Conservation (phyloP, 257 asterid genomes). For the Petunia secreta region DNA sequence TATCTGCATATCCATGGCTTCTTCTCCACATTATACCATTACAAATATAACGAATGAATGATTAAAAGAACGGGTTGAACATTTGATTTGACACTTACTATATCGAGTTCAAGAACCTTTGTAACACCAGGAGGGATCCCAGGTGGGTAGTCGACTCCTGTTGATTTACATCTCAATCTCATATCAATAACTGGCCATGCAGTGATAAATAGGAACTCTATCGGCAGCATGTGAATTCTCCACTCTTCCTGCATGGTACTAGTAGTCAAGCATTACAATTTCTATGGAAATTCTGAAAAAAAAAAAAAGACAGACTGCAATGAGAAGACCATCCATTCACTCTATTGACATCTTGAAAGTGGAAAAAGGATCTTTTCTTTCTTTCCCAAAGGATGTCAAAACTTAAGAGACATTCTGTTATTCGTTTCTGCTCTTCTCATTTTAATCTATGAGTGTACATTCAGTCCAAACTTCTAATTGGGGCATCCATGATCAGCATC, state of each 20-base stretch:
- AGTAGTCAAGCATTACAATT: conserved; percentile 19
- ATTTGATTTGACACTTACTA: conserved; percentile 53
- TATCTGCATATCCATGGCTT: conserved; percentile 48
- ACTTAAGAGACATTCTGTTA: not conserved
- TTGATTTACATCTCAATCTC: conserved; percentile 75
- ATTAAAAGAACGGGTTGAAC: not conserved
- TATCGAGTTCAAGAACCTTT: conserved; percentile 84
- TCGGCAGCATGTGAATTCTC: conserved; percentile 94
- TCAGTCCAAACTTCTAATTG: not conserved
- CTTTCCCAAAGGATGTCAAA: not conserved
- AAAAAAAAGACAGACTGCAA: not conserved
- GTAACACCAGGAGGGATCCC: conserved; percentile 67
- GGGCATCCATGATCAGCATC: not conserved
- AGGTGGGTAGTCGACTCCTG: conserved; percentile 71
- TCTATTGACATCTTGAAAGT: not conserved
- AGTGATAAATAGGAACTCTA: conserved; percentile 76
- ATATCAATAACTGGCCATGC: conserved; percentile 80
- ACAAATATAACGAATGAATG: not conserved
- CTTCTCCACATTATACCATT: not conserved
- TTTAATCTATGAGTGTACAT: not conserved
- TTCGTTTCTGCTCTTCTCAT: not conserved
- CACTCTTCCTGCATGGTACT: conserved; percentile 75
- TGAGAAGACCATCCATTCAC: not conserved
- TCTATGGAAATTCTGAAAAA: not conserved
- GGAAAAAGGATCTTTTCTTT: not conserved